Conservation (phyloP, 306 rosid species). For the Cyamopsis tetragonoloba region DNA sequence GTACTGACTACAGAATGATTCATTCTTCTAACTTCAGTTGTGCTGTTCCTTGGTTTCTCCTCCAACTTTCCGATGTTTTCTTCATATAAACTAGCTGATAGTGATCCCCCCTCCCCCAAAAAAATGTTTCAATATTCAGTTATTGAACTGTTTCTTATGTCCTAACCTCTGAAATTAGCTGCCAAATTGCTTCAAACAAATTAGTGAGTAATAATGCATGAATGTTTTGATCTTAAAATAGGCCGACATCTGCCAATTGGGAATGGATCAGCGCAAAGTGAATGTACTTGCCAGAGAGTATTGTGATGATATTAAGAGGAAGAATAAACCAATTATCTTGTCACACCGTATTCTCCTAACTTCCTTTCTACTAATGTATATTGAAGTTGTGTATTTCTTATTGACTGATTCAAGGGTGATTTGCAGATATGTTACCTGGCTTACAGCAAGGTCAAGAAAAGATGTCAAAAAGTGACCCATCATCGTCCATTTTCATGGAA, state of each 20-base stretch:
- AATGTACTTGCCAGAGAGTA: conserved; percentile 87
- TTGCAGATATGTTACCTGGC: conserved; percentile 87
- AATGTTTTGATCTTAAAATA: conserved; percentile 26
- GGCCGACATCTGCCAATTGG: conserved; percentile 96
- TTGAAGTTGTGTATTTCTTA: conserved; percentile 14
- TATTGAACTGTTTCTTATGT: background rate
- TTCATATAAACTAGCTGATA: background rate
- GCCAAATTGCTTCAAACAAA: conserved; percentile 8
- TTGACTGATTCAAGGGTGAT: conserved; percentile 22
- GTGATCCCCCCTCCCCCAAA: no score
- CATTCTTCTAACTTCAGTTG: background rate
- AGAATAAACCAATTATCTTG: conserved; percentile 82
- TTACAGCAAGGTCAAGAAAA: conserved; percentile 81
- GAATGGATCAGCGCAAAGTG: conserved; percentile 93
- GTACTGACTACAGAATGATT: background rate
- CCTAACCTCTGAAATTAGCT: background rate
- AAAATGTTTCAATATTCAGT: no score
- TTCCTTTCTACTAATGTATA: background rate
- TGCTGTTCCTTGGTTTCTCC: background rate
- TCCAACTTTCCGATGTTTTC: background rate
- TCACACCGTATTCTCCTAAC: conserved; percentile 67
- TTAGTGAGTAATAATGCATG: conserved; percentile 3
- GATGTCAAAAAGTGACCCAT: conserved; percentile 88
- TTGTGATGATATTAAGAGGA: conserved; percentile 82
- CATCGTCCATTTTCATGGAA: conserved; percentile 83